Conservation (phyloP, 192 early-diverging fungal species). For the Backusella mclennaniae region DNA sequence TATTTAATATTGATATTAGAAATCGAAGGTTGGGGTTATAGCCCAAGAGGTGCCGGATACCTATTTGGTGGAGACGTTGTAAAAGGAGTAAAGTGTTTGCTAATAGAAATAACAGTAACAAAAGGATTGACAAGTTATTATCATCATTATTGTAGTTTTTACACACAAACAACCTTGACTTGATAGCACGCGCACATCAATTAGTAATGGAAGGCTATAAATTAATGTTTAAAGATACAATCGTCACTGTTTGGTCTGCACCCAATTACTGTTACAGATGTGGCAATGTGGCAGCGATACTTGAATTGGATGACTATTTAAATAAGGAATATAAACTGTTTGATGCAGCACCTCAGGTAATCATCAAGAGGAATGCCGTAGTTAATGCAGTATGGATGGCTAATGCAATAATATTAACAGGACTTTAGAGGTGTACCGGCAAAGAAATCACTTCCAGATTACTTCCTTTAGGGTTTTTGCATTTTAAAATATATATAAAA, state of each 20-base stretch:
- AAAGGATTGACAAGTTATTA: slow-evolving; percentile 3
- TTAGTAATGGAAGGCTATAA: slow-evolving; percentile 98
- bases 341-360: slow-evolving; percentile 85
- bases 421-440: slow-evolving; percentile 77
- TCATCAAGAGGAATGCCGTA: not conserved
- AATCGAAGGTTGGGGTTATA: slow-evolving; percentile 89
- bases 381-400: not conserved
- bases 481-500: slow-evolving; percentile 5
- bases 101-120: not conserved
- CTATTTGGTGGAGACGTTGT: slow-evolving; percentile 95
- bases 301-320: slow-evolving; percentile 90
- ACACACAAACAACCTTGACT: slow-evolving; percentile 81
- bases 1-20: slow-evolving; percentile 32
- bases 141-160: slow-evolving; percentile 46
- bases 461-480: slow-evolving; percentile 71
- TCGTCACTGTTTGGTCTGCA: slow-evolving; percentile 98
- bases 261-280: slow-evolving; percentile 99
- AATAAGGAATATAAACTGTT: slow-evolving; percentile 90
- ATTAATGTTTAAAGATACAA: slow-evolving; percentile 92
- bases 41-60: slow-evolving; percentile 97
- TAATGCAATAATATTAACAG: slow-evolving; percentile 29
- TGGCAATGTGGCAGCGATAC: slow-evolving; percentile 96
- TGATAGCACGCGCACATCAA: slow-evolving; percentile 96
- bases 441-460: slow-evolving; percentile 90
- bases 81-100: slow-evolving; percentile 51